Conservation (phyloP, 345 rosid genomes). For the Atalantia buxifolia region DNA sequence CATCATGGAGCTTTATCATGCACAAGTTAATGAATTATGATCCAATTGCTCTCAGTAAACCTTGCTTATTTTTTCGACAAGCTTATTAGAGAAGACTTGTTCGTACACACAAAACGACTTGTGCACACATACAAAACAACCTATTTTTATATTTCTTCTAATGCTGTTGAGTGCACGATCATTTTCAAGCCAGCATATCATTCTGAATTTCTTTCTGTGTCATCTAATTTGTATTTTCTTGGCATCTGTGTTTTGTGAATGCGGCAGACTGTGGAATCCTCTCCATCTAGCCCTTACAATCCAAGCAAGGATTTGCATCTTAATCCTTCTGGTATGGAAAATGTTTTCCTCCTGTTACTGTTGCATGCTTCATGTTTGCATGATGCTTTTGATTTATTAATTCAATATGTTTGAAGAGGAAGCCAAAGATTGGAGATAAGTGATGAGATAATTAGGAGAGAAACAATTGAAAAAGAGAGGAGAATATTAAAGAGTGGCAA, state of each 20-base stretch:
- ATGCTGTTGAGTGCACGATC: too few species aligned
- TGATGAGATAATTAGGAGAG: not conserved
- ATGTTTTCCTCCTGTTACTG: not conserved
- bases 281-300: slow-evolving; percentile 36
- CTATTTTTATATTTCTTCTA: not conserved
- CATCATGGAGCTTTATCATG: not conserved
- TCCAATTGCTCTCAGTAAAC: not conserved
- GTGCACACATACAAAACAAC: not conserved
- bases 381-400: not conserved
- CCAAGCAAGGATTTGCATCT: slow-evolving; percentile 35
- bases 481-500: not conserved
- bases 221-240: slow-evolving; percentile 1
- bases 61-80: not conserved
- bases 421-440: not conserved
- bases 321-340: slow-evolving; percentile 37
- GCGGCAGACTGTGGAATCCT: slow-evolving; percentile 56
- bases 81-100: not conserved
- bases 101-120: not conserved
- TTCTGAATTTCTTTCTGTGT: not conserved
- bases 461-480: not conserved
- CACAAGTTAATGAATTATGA: not conserved
- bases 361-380: not conserved
- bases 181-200: too few species aligned
- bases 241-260: slow-evolving; percentile 14
- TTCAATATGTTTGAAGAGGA: not conserved